These are phyloP conservation scores for Phyllostachys edulis DNA, from an alignment of 176 grass and related monocot species.

Conservation along the genomic window DNA sequence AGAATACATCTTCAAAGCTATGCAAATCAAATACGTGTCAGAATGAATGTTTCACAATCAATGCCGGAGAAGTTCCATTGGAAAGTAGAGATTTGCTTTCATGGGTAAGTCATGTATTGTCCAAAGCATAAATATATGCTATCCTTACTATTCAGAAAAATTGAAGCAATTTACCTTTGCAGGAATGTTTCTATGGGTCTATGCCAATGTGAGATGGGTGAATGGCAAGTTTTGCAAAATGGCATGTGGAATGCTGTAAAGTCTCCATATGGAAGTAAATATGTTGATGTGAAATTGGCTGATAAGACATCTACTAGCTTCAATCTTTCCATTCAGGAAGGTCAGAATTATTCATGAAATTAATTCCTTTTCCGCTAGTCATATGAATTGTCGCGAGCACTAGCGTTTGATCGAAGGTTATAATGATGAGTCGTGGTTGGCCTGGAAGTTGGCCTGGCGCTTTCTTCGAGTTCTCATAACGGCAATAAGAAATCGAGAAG, in stretches of 20 bases:
- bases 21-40: slow-evolving; percentile 51
- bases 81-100: slow-evolving; percentile 83
- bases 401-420: too few species aligned
- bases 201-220: slow-evolving; percentile 60
- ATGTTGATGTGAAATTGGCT: slow-evolving; percentile 69
- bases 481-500: too few species aligned
- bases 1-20: slow-evolving; percentile 65
- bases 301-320: slow-evolving; percentile 70
- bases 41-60: slow-evolving; percentile 65
- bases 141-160: not conserved
- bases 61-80: slow-evolving; percentile 60
- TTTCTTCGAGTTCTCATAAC: too few species aligned
- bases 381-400: too few species aligned
- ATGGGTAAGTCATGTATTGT: slow-evolving; percentile 58
- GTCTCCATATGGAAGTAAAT: slow-evolving; percentile 78
- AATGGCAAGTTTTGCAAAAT: slow-evolving; percentile 71
- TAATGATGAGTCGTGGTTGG: too few species aligned
- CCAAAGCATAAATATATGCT: not conserved
- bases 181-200: slow-evolving; percentile 72
- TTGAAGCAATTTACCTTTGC: slow-evolving; percentile 34
- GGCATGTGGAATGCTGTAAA: slow-evolving; percentile 64
- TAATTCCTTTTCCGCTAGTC: not conserved
- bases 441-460: too few species aligned
- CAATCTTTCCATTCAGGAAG: slow-evolving; percentile 75
- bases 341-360: slow-evolving; percentile 36